Evolutionary conservation across 164 flowering plant genomes (phyloP).

Genomic region (Piper betle): DNA sequence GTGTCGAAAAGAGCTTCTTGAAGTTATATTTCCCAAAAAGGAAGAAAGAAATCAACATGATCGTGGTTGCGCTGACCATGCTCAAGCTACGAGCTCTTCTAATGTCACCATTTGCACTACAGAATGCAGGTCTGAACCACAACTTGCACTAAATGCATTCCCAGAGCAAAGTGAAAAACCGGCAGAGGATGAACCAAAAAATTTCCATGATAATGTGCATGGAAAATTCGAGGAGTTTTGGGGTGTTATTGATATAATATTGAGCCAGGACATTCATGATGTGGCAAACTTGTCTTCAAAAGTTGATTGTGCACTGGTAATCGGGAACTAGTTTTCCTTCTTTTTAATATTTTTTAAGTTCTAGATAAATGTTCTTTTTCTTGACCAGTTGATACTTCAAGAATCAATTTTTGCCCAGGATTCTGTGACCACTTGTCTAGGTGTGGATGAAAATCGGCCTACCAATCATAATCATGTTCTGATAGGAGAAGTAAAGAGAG

Average conservation of each 20-base stretch:
- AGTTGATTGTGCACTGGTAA: conserved; percentile 15
- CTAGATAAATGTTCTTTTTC: neutral
- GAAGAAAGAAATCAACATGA: neutral
- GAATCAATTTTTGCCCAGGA: conserved; percentile 9
- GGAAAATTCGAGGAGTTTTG: conserved; percentile 5
- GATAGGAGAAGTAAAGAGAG: conserved; percentile 2
- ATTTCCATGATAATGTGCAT: conserved; percentile 1
- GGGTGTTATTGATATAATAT: conserved; percentile 9
- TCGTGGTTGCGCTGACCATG: neutral
- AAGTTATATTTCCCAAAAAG: conserved; percentile 27
- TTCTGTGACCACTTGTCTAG: conserved; percentile 3
- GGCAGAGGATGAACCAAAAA: neutral
- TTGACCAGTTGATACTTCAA: conserved; percentile 14
- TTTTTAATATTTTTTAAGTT: neutral
- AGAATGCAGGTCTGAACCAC: too few species aligned
- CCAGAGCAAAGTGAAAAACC: neutral
- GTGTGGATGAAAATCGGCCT: neutral
- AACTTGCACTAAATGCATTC: neutral
- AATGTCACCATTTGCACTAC: neutral
- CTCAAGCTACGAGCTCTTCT: neutral
- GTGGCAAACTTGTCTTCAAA: neutral
- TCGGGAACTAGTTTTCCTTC: neutral
- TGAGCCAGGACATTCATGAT: neutral
- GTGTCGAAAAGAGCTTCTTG: conserved; percentile 27
- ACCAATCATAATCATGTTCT: conserved; percentile 4